Conservation (phyloP, 192 early-diverging fungal genomes). For the Pecoramyces ruminantium region DNA sequence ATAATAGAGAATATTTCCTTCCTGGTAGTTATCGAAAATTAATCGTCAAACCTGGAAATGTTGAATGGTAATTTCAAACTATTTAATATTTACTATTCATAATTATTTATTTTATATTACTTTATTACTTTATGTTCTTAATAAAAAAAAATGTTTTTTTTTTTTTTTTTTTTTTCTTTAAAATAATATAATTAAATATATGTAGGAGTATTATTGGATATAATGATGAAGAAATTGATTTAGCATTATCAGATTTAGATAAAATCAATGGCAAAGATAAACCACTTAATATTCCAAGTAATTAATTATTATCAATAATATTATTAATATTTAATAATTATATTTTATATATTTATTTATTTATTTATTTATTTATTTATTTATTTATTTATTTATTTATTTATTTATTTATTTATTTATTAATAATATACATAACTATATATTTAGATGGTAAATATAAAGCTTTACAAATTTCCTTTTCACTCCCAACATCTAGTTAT, state of each 20-base stretch:
- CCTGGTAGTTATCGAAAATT: conserved; percentile 28
- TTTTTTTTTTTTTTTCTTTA: background rate
- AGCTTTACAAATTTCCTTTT: conserved; percentile 60
- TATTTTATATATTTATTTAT: background rate
- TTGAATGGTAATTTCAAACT: conserved; percentile 28
- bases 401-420: no score
- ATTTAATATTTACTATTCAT: no score
- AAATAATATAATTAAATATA: background rate
- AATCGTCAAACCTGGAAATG: conserved; percentile 36
- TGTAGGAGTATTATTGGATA: background rate
- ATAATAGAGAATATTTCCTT: conserved; percentile 7
- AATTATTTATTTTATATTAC: no score
- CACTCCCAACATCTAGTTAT: conserved; percentile 67
- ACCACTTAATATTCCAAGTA: background rate
- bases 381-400: no score
- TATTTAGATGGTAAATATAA: conserved; percentile 37
- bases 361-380: no score
- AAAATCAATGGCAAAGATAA: background rate
- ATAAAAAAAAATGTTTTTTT: no score
- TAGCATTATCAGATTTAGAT: background rate
- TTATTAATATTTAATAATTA: background rate
- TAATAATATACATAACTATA: no score
- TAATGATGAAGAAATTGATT: background rate
- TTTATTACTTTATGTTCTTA: no score
- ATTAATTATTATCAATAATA: background rate